These are phyloP conservation scores for Serendipita sp. DNA, from an alignment of 768 basidiomycete genomes.

Conservation along the genomic window DNA sequence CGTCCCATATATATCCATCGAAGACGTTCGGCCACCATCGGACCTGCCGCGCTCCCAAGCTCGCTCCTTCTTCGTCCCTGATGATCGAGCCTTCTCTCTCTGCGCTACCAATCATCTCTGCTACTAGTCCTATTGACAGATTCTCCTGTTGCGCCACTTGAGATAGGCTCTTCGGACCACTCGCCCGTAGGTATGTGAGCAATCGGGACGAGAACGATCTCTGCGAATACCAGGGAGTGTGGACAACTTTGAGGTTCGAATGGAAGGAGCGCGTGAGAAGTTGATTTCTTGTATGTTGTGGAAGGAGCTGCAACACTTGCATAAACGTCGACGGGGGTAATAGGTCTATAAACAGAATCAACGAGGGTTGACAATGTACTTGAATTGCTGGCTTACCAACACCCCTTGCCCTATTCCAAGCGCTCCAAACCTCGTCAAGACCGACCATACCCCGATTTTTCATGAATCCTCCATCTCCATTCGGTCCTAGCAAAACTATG, in stretches of 20 bases:
- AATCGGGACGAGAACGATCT: constrained; percentile 55
- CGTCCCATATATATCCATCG: constrained; percentile 58
- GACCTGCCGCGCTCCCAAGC: constrained; percentile 41
- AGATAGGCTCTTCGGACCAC: constrained; percentile 40
- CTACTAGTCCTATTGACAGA: constrained; percentile 53
- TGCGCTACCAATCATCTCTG: constrained; percentile 61
- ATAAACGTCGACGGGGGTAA: constrained; percentile 78
- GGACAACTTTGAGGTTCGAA: constrained; percentile 65
- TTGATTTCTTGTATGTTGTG: constrained; percentile 44
- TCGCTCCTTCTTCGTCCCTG: constrained; percentile 48
- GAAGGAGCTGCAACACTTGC: constrained; percentile 53
- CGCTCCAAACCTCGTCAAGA: constrained; percentile 86
- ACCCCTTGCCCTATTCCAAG: constrained; percentile 87
- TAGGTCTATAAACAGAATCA: constrained; percentile 38
- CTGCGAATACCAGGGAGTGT: constrained; percentile 61
- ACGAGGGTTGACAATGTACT: background rate
- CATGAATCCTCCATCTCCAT: constrained; percentile 44
- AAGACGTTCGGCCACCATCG: constrained; percentile 62
- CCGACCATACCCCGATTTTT: constrained; percentile 62
- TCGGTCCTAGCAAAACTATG: constrained; percentile 40
- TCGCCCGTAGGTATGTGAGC: constrained; percentile 32
- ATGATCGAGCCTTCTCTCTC: constrained; percentile 57
- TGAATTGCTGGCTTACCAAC: constrained; percentile 40
- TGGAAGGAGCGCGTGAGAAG: constrained; percentile 51
- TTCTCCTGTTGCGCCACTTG: constrained; percentile 58